Conservation (phyloP, 495 filamentous ascomycete species). For the Rhypophila decipiens region DNA sequence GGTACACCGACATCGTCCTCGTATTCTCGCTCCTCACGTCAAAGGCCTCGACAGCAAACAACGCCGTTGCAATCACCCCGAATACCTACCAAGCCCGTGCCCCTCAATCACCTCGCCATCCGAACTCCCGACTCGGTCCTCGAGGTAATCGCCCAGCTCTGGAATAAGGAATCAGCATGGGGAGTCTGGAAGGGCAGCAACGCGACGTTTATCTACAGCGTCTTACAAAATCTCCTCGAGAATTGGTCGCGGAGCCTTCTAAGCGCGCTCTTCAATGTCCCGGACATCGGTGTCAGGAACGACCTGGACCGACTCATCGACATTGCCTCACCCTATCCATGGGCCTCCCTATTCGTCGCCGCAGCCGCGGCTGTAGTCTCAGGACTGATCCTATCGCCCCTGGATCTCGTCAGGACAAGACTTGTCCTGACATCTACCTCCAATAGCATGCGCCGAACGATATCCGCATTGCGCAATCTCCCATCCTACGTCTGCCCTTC, state of each 20-base stretch:
- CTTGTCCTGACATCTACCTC: slow-evolving; percentile 76
- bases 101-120: slow-evolving; percentile 59
- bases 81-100: slow-evolving; percentile 19
- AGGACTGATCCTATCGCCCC: slow-evolving; percentile 70
- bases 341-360: slow-evolving; percentile 68
- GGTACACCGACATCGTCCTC: slow-evolving; percentile 49
- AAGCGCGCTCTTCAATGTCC: slow-evolving; percentile 74
- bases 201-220: slow-evolving; percentile 78
- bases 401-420: slow-evolving; percentile 83
- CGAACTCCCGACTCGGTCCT: slow-evolving; percentile 66
- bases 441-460: slow-evolving; percentile 62
- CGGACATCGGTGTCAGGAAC: slow-evolving; percentile 62
- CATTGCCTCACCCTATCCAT: slow-evolving; percentile 65
- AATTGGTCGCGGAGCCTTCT: slow-evolving; percentile 80
- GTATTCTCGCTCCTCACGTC: slow-evolving; percentile 25
- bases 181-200: slow-evolving; percentile 95
- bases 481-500: slow-evolving; percentile 70
- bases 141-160: slow-evolving; percentile 75
- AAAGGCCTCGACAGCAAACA: slow-evolving; percentile 17
- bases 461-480: slow-evolving; percentile 66
- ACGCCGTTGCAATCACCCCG: slow-evolving; percentile 25
- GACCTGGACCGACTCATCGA: slow-evolving; percentile 45
- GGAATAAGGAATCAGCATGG: slow-evolving; percentile 82
- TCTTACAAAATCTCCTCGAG: slow-evolving; percentile 78
- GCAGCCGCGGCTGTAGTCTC: slow-evolving; percentile 77